Evolutionary conservation across 2,329 filamentous ascomycete species (phyloP), one percentile per base, ranked within the genome.

Genomic region (Alternaria triticina): DNA sequence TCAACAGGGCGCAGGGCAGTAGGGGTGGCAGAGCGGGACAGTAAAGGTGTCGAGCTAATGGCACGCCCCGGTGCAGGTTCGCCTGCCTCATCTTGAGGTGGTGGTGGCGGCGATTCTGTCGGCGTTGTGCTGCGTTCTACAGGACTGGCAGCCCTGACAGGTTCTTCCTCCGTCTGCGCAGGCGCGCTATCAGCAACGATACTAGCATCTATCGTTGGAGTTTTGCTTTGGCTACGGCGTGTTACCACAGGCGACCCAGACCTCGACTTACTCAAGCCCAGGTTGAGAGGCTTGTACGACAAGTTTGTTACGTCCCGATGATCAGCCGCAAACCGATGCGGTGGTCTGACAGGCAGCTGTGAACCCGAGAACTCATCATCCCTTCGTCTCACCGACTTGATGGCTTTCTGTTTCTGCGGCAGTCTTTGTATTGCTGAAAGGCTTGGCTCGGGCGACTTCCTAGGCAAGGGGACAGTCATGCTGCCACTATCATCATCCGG

Each of bases 341-440:
- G 49, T n/a, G 25, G 25, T 45, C 20, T 54, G 30, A 54, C 22
- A 17, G n/a, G 57, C 10, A 47, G 33, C 33, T 27, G 17, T 51
- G 57, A 4, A 33, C 33, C 40, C 46, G 52, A 25, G 22, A n/a
- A 7, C 28, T 17, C 36, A 50, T 44, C 47, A 36, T 44, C 50
- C 3, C 43, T 43, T 46, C 50, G 28, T 30, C 33, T 62, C 5
- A 52, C 57, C 20, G 64, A 55, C 54, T 66, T 64, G 44, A 66
- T 57, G 22, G 54, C 64, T 47, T 46, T 58, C n/a, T 51, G 22
- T 25, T 57, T 64, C n/a, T 46, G 36, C 17, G 25, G 49, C 27
- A 28, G 7, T 45, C 23, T 50, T 25, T 36, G 15, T 13, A 40
- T 23, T 11, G 50, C 51, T 22, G 57, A n/a, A 56, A 36, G 40